phyloP scores from a whole-genome alignment of 306 rosid species.

The Prunus padus region DNA sequence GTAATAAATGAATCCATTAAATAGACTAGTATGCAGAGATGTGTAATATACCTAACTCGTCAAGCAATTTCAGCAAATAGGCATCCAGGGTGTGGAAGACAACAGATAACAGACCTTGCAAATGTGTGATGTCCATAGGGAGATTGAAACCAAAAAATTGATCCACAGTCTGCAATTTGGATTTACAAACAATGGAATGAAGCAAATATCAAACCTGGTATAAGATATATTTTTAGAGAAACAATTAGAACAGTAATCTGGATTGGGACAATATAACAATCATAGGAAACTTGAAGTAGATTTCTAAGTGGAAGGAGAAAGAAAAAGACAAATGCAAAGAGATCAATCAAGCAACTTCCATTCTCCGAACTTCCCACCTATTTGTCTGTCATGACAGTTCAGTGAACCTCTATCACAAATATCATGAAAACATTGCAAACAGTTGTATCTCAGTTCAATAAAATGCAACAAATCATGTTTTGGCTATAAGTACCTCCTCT shows the following conservation, averaged over 20 bases:
- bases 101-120: constrained; percentile 59
- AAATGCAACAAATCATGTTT: constrained; percentile 4
- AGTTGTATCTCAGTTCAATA: not conserved
- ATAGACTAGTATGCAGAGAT: not conserved
- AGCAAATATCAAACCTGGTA: constrained; percentile 2
- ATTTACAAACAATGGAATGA: not conserved
- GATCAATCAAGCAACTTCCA: not conserved
- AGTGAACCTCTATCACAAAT: not conserved
- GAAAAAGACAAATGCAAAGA: not conserved
- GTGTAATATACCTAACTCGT: constrained; percentile 45
- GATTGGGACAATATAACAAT: not conserved
- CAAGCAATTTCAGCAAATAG: constrained; percentile 44
- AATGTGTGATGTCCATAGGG: constrained; percentile 55
- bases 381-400: not conserved
- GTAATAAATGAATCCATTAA: not conserved
- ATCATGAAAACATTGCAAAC: constrained; percentile 6
- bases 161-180: constrained; percentile 53
- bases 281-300: not conserved
- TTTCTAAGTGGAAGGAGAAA: constrained; percentile 5
- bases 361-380: constrained; percentile 1
- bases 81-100: constrained; percentile 51
- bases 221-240: not conserved
- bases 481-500: constrained; percentile 45
- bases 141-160: constrained; percentile 55
- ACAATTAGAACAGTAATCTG: not conserved